Base-by-base conservation (phyloP, 352 stramenopile genomes). In the Pythium dissotocum region DNA sequence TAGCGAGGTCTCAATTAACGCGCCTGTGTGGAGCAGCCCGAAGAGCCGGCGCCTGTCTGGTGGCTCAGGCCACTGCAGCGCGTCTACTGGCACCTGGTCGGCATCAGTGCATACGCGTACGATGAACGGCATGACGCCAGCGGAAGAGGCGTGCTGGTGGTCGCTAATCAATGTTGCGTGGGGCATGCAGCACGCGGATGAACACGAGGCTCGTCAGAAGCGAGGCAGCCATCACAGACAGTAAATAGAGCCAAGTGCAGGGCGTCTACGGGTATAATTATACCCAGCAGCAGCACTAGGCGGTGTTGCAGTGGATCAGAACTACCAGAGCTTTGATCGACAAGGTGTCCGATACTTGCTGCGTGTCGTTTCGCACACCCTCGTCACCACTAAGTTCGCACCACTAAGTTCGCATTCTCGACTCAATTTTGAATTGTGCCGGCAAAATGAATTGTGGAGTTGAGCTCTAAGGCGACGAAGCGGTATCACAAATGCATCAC, bases 1-100 rank as follows among this genome's bases (percentile, higher is more conserved):
- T 54, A 78, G 79, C 6, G 75, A 83, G 30, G 82, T 90, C 68
- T 91, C 81, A 48, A 93, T 83, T 30, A 91, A 69, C 10, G 75
- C 81, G 24, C 79, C 82, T 6, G 77, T 68, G 65, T 93, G 85
- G 2, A 76, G 77, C 18, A 88, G 65, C 0, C 85, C 85, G 55
- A 89, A 93, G 61, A 93, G 70, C 63, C 78, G 75, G 36, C 78
- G 81, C 54, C 79, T 75, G 13, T 77, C 76, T 14, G 73, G 62
- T 13, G 73, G 54, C 7, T 83, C 77, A 0, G 85, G 85, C 26
- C 71, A 71, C 24, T 73, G 61, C 9, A 93, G 73, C 24, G 67
- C 63, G 21, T 89, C 81, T 36, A 91, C 66, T 1, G 55, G 18
- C 18, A 69, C 55, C 53, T 77, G 65, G 48, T 91, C 82, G 0